Evolutionary conservation across 345 rosid genomes (phyloP).

Genomic region (Isatis tinctoria): DNA sequence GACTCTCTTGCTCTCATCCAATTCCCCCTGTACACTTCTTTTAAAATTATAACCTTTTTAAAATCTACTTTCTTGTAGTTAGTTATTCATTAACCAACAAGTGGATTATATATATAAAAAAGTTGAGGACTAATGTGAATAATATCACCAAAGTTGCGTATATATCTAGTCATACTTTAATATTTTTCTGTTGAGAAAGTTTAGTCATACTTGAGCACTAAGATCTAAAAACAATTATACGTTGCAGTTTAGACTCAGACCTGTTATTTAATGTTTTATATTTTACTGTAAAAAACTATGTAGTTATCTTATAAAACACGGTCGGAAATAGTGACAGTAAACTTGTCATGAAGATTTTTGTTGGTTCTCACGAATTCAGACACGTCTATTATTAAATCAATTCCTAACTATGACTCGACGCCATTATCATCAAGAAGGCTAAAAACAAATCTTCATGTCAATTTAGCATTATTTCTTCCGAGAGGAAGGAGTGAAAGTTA

Average conservation of each 20-base stretch:
- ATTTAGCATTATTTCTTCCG: background rate
- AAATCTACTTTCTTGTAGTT: too few species aligned
- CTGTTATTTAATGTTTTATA: too few species aligned
- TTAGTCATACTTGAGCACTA: background rate
- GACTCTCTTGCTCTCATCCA: background rate
- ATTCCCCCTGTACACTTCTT: background rate
- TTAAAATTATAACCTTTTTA: too few species aligned
- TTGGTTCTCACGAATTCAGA: background rate
- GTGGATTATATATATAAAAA: background rate
- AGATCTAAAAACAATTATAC: background rate
- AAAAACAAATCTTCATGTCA: background rate
- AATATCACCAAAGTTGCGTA: background rate
- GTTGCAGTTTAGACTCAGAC: too few species aligned
- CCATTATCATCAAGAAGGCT: background rate
- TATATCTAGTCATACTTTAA: too few species aligned
- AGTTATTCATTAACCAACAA: background rate
- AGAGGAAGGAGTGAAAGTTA: background rate
- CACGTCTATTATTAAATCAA: background rate
- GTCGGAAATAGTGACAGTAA: too few species aligned
- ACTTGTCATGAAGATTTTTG: background rate
- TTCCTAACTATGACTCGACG: background rate
- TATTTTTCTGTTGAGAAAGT: too few species aligned
- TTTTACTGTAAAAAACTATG: too few species aligned
- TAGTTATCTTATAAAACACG: too few species aligned
- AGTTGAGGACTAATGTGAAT: background rate